These are phyloP conservation scores for Zymoseptoria crescenta DNA, from an alignment of 2,329 filamentous ascomycete genomes.

Conservation along the genomic window DNA sequence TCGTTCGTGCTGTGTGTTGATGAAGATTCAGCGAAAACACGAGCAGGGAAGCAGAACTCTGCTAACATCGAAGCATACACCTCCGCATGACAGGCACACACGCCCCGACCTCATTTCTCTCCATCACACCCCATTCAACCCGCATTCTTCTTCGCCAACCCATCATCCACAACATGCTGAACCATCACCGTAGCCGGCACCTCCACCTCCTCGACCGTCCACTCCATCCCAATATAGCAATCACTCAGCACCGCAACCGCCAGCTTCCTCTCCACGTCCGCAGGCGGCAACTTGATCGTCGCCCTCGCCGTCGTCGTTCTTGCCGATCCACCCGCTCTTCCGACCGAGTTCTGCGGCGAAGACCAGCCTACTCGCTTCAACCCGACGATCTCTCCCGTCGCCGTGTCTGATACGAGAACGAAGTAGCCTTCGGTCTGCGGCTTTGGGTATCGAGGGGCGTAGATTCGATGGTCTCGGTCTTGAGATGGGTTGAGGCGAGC, in stretches of 20 bases:
- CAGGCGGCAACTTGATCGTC: conserved; percentile 53
- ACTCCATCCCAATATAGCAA: conserved; percentile 71
- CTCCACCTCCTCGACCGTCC: conserved; percentile 46
- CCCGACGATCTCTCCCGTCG: conserved; percentile 68
- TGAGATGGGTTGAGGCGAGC: conserved; percentile 58
- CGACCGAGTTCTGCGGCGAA: conserved; percentile 26
- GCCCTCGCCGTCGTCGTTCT: conserved; percentile 50
- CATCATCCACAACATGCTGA: conserved; percentile 27
- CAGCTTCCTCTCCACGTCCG: conserved; percentile 50
- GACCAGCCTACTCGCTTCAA: conserved; percentile 81
- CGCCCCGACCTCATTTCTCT: too few relatives aligned
- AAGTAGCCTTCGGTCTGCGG: conserved; percentile 93
- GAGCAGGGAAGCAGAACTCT: too few relatives aligned
- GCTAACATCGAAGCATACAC: too few relatives aligned
- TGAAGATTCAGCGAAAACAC: too few relatives aligned
- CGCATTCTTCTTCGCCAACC: background rate
- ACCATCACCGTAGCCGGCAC: conserved; percentile 32
- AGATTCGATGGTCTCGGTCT: conserved; percentile 65
- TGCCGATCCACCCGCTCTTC: conserved; percentile 14
- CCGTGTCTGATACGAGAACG: conserved; percentile 61
- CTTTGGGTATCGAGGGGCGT: conserved; percentile 85
- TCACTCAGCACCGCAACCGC: conserved; percentile 78
- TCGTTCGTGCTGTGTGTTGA: too few relatives aligned
- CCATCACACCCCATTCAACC: too few relatives aligned
- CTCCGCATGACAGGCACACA: background rate